Percentiles rank a stretch among this genome's conserved stretches.
These are phyloP conservation scores for Tolypocladium sp. DNA, from an alignment of 2,329 filamentous ascomycete genomes.

Conservation along the genomic window DNA sequence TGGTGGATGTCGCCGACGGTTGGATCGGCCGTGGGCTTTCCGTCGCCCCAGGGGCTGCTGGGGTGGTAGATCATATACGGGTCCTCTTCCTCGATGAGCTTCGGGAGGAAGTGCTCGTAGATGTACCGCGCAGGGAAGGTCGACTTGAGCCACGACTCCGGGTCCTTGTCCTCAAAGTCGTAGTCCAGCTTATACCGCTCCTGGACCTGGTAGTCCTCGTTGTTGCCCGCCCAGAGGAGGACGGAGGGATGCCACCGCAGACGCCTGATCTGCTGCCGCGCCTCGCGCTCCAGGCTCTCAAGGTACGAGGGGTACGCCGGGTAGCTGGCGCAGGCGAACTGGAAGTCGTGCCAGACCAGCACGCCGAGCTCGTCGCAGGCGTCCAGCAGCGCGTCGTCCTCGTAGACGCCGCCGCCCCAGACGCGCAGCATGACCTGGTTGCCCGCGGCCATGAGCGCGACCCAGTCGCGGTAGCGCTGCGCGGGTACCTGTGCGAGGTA, in stretches of 20 bases:
- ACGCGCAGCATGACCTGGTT: constrained; percentile 17
- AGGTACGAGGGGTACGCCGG: constrained; percentile 52
- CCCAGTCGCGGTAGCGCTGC: constrained; percentile 39
- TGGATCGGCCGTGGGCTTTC: constrained; percentile 47
- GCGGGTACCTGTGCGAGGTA: constrained; percentile 59
- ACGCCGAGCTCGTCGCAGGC: constrained; percentile 60
- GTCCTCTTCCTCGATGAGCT: constrained; percentile 51
- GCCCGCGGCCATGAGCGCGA: constrained; percentile 54
- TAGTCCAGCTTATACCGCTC: constrained; percentile 62
- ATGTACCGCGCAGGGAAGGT: constrained; percentile 71
- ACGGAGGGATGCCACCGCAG: constrained; percentile 56
- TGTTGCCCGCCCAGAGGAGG: constrained; percentile 72
- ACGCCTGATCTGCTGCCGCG: constrained; percentile 50
- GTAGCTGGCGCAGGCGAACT: constrained; percentile 60
- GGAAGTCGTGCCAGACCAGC: constrained; percentile 65
- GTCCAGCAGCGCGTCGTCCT: constrained; percentile 55
- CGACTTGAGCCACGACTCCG: constrained; percentile 67
- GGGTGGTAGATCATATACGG: constrained; percentile 62
- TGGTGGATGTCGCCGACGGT: constrained; percentile 74
- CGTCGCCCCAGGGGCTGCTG: constrained; percentile 62
- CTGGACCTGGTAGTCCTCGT: constrained; percentile 72
- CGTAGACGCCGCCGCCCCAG: constrained; percentile 35
- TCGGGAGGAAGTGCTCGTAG: constrained; percentile 66
- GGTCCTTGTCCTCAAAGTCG: constrained; percentile 62
- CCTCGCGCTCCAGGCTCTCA: constrained; percentile 49